phyloP scores from a whole-genome alignment of 2,329 filamentous ascomycete genomes.

The Aurifilum marmelostoma region DNA sequence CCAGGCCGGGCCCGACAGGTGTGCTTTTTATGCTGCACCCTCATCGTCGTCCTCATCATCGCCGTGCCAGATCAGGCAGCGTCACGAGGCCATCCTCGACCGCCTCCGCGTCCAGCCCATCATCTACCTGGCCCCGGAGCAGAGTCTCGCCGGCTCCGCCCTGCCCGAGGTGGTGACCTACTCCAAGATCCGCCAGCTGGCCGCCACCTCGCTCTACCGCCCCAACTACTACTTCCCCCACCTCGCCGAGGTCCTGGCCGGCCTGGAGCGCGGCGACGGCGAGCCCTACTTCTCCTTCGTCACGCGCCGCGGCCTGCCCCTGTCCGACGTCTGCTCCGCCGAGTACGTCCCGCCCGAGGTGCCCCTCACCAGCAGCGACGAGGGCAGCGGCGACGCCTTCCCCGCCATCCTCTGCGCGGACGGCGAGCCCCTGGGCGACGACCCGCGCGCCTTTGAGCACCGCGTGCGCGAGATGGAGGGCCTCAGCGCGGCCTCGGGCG shows the following conservation, averaged over 20 bases:
- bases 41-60: conserved; percentile 27
- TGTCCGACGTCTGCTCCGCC: conserved; percentile 37
- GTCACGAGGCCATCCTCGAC: conserved; percentile 46
- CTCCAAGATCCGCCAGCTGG: conserved; percentile 48
- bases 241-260: conserved; percentile 49
- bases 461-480: conserved; percentile 40
- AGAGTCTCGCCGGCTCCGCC: conserved; percentile 39
- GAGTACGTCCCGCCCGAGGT: conserved; percentile 38
- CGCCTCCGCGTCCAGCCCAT: conserved; percentile 48
- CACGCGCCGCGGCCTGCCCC: conserved; percentile 23
- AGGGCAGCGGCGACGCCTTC: conserved; percentile 46
- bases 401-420: conserved; percentile 53
- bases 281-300: conserved; percentile 46
- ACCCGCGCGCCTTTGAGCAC: conserved; percentile 40
- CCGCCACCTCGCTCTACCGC: conserved; percentile 48
- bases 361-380: conserved; percentile 36
- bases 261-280: conserved; percentile 49
- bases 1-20: conserved; percentile 52
- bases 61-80: conserved; percentile 43
- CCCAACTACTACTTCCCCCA: conserved; percentile 47
- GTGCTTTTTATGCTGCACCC: conserved; percentile 44
- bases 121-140: conserved; percentile 40
- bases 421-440: conserved; percentile 37
- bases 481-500: conserved; percentile 48
- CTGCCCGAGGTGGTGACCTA: conserved; percentile 56